These are phyloP conservation scores for Moesziomyces globuligerus DNA, from an alignment of 1,284 basidiomycete species.

Conservation along the genomic window DNA sequence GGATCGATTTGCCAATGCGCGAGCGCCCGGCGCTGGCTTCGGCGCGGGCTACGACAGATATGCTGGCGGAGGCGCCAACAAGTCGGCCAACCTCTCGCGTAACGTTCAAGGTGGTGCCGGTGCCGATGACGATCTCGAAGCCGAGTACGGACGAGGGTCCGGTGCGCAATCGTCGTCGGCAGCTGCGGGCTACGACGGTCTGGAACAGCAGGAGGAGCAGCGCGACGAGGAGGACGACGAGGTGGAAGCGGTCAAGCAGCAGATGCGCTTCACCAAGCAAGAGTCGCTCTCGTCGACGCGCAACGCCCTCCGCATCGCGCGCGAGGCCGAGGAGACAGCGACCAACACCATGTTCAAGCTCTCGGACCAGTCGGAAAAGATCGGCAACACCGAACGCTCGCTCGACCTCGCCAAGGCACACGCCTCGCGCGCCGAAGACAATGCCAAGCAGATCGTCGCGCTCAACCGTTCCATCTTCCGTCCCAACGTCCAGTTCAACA, in stretches of 20 bases:
- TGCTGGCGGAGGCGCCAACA: constrained; percentile 17
- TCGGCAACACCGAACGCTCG: constrained; percentile 95
- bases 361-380: constrained; percentile 78
- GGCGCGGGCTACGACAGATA: constrained; percentile 54
- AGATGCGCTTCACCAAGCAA: constrained; percentile 90
- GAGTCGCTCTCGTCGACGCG: constrained; percentile 89
- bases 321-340: constrained; percentile 95
- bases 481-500: constrained; percentile 65
- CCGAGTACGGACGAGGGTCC: constrained; percentile 60
- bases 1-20: constrained; percentile 48
- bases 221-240: constrained; percentile 86
- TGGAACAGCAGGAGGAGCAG: constrained; percentile 69
- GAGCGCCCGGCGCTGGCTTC: constrained; percentile 44
- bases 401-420: constrained; percentile 93
- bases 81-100: constrained; percentile 22
- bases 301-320: constrained; percentile 90
- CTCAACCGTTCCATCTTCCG: constrained; percentile 95
- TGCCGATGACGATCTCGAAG: constrained; percentile 56
- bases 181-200: constrained; percentile 42
- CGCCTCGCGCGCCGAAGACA: constrained; percentile 88
- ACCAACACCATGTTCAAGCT: constrained; percentile 84
- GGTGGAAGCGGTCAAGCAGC: constrained; percentile 93
- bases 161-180: constrained; percentile 10
- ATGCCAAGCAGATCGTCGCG: constrained; percentile 90
- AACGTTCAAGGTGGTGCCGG: constrained; percentile 20